Evolutionary conservation across 768 basidiomycete genomes (phyloP), one percentile per base, ranked within the genome.

Genomic region (Pulveroboletus frians): DNA sequence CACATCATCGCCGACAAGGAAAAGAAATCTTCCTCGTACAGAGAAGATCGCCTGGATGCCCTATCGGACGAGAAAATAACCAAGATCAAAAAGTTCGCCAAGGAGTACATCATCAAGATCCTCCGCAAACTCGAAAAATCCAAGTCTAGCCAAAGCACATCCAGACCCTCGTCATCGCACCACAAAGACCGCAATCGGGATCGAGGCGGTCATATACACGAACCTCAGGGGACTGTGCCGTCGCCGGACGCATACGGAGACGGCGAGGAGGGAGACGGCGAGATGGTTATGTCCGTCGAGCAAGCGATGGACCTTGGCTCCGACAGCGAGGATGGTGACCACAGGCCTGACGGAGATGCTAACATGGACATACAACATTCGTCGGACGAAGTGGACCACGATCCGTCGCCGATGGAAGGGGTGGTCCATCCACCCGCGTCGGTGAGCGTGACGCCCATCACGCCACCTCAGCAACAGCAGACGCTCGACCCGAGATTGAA

Each of bases 21-120:
- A 74, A 95, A 95, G 69, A 95, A 92, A 65, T 88, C 89, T 0
- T 69, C 82, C 3, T 82, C 79, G 37, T 97, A 87, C 62, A 78
- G 76, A 49, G 83, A 86, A n/a, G 77, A 78, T 17, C 78, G 78
- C 46, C 76, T 95, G 13, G 88, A 92, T 3, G 35, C 77, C 2
- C 76, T 97, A 20, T 83, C 89, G 3, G 88, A 93, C 4, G 94
- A 98, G 55, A 97, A 97, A 65, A 71, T 78, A 18, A 60, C 64
- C 39, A 97, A 97, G 71, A 92, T 98, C 67, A 95, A 92, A 69
- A 85, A 88, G 62, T 98, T 93, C 63, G 75, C 86, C 30, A 92
- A 95, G 67, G 92, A 96, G 37, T 98, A 90, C 65, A 83, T 93
- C 48, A 71, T 77, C 48, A 96, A 95, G 69, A 71, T 94, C 9